A percentile compares a stretch with the other conserved stretches of the same genome.
Conservation (phyloP, 176 grass and related monocot species). For the Thinopyrum elongatum region DNA sequence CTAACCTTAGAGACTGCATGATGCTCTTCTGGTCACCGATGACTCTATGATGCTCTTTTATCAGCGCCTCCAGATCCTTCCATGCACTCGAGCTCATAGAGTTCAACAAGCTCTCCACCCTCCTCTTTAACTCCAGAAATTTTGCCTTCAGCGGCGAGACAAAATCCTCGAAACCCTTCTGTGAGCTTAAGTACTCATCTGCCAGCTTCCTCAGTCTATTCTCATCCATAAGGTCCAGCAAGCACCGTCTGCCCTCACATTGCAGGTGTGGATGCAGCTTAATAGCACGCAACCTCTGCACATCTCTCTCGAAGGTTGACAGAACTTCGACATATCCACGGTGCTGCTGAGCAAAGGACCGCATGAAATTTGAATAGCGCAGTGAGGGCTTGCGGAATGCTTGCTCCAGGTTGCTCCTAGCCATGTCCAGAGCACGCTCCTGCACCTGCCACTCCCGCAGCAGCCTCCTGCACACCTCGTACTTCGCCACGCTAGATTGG, state of each 20-base stretch:
- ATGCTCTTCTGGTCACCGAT: slow-evolving; percentile 84
- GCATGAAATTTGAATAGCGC: slow-evolving; percentile 64
- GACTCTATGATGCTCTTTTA: slow-evolving; percentile 71
- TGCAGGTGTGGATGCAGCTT: slow-evolving; percentile 68
- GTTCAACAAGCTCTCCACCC: slow-evolving; percentile 63
- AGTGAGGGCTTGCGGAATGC: slow-evolving; percentile 68
- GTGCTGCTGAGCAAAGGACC: slow-evolving; percentile 74
- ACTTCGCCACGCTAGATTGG: slow-evolving; percentile 46
- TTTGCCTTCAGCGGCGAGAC: slow-evolving; percentile 64
- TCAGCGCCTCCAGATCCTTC: slow-evolving; percentile 73
- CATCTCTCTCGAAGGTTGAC: slow-evolving; percentile 78
- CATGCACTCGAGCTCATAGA: slow-evolving; percentile 62
- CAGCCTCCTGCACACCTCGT: slow-evolving; percentile 71
- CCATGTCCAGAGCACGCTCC: slow-evolving; percentile 82
- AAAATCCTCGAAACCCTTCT: slow-evolving; percentile 70
- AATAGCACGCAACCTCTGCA: slow-evolving; percentile 52
- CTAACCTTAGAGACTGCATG: slow-evolving; percentile 95
- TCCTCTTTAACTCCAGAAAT: slow-evolving; percentile 78
- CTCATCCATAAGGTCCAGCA: slow-evolving; percentile 85
- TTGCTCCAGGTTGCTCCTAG: slow-evolving; percentile 77
- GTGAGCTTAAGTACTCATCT: slow-evolving; percentile 63
- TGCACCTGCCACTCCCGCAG: slow-evolving; percentile 86
- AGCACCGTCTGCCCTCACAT: slow-evolving; percentile 52
- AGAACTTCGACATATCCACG: slow-evolving; percentile 57
- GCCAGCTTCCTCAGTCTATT: slow-evolving; percentile 66